These are phyloP conservation scores for Clonostachys rhizophaga DNA, from an alignment of 2,329 filamentous ascomycete species.

Conservation along the genomic window DNA sequence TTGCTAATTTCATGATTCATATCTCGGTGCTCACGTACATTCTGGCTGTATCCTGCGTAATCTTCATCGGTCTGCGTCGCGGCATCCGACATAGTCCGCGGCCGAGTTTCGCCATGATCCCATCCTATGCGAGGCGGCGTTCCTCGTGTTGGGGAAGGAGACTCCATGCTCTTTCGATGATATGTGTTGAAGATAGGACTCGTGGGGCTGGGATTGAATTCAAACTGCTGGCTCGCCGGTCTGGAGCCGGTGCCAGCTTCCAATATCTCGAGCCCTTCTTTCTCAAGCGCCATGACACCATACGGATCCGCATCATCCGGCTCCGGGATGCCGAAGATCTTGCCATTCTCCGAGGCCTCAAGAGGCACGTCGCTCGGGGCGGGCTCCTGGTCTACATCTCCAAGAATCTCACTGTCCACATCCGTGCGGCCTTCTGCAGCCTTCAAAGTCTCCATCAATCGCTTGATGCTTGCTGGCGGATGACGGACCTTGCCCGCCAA, in stretches of 20 bases:
- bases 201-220: constrained; percentile 25
- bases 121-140: no score
- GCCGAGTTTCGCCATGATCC: no score
- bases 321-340: constrained; percentile 28
- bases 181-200: constrained; percentile 17
- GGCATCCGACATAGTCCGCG: no score
- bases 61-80: no score
- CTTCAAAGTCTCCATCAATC: constrained; percentile 25
- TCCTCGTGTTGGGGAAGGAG: no score
- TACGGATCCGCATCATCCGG: constrained; percentile 29
- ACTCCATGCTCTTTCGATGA: constrained; percentile 2
- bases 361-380: constrained; percentile 27
- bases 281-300: constrained; percentile 26
- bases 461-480: constrained; percentile 15
- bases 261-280: constrained; percentile 25
- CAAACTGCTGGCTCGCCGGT: constrained; percentile 25
- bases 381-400: constrained; percentile 23
- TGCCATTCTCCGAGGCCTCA: constrained; percentile 14
- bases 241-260: constrained; percentile 26
- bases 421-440: constrained; percentile 24
- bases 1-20: no score
- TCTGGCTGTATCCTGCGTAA: no score
- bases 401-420: constrained; percentile 21
- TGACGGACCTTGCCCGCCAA: constrained; percentile 33
- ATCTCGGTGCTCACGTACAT: no score